A percentile compares a stretch with the other conserved stretches of the same genome.
phyloP scores from a whole-genome alignment of 352 stramenopile genomes.

The Globisporangium parvum region DNA sequence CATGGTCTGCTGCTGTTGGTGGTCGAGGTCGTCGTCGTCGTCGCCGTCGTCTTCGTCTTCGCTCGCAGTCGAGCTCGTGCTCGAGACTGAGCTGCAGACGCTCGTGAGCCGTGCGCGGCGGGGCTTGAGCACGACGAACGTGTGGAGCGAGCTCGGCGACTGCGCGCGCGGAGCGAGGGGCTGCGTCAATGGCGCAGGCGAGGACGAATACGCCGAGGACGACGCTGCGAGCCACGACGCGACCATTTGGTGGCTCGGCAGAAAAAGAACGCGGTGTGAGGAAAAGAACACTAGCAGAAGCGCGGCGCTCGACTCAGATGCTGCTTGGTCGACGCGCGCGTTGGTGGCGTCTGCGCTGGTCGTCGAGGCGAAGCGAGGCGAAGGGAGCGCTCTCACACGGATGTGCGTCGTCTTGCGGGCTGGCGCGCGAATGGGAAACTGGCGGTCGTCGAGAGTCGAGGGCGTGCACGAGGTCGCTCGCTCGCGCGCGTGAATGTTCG shows the following conservation, averaged over 20 bases:
- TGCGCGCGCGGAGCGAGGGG: background rate
- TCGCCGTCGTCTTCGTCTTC: constrained; percentile 24
- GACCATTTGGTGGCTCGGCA: background rate
- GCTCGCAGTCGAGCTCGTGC: constrained; percentile 28
- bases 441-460: too few relatives aligned
- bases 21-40: constrained; percentile 16
- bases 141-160: constrained; percentile 3
- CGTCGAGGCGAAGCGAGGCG: too few relatives aligned
- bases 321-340: too few relatives aligned
- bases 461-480: too few relatives aligned
- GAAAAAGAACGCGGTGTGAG: too few relatives aligned
- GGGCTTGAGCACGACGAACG: constrained; percentile 17
- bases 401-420: too few relatives aligned
- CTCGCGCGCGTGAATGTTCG: too few relatives aligned
- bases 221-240: background rate
- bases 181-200: background rate
- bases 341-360: too few relatives aligned
- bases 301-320: too few relatives aligned
- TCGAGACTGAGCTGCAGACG: constrained; percentile 27
- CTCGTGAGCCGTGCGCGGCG: constrained; percentile 23
- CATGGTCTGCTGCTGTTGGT: constrained; percentile 24
- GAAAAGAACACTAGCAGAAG: too few relatives aligned
- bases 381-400: too few relatives aligned
- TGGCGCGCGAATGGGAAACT: too few relatives aligned
- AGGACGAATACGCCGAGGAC: background rate